Percentiles rank a stretch among this genome's conserved stretches.
Conservation (phyloP, 768 basidiomycete genomes). For the Exsudoporus frostii region DNA sequence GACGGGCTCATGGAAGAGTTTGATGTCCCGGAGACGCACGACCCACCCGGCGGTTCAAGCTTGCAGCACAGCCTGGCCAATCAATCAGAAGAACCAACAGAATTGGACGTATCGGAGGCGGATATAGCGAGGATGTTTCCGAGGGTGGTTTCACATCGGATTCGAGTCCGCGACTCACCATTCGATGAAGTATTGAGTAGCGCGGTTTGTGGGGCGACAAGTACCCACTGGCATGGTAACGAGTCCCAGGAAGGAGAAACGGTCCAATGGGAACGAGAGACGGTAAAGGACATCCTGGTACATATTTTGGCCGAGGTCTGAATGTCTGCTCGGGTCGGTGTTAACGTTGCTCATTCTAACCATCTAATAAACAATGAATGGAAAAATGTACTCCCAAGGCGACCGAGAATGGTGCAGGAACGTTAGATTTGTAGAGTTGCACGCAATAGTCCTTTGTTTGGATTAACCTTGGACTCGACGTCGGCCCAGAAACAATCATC, state of each 20-base stretch:
- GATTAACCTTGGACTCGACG: background rate
- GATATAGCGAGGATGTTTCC: constrained; percentile 75
- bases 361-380: background rate
- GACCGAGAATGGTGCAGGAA: background rate
- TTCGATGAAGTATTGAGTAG: constrained; percentile 68
- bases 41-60: background rate
- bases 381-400: background rate
- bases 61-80: constrained; percentile 4
- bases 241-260: constrained; percentile 13
- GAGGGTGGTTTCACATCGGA: constrained; percentile 69
- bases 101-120: constrained; percentile 66
- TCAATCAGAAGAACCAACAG: constrained; percentile 22
- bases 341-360: background rate
- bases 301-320: constrained; percentile 52
- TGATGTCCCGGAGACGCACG: constrained; percentile 13
- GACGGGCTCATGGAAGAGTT: constrained; percentile 19
- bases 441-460: background rate
- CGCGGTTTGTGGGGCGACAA: constrained; percentile 53
- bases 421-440: background rate
- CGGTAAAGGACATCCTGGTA: constrained; percentile 67
- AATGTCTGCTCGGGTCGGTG: background rate
- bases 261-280: constrained; percentile 40
- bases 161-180: constrained; percentile 67
- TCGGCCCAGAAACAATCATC: background rate
- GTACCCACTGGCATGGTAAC: constrained; percentile 17